Percentiles rank a stretch among this genome's conserved stretches.
phyloP scores from a whole-genome alignment of 805 yeast genomes.

The Candida koratica region DNA sequence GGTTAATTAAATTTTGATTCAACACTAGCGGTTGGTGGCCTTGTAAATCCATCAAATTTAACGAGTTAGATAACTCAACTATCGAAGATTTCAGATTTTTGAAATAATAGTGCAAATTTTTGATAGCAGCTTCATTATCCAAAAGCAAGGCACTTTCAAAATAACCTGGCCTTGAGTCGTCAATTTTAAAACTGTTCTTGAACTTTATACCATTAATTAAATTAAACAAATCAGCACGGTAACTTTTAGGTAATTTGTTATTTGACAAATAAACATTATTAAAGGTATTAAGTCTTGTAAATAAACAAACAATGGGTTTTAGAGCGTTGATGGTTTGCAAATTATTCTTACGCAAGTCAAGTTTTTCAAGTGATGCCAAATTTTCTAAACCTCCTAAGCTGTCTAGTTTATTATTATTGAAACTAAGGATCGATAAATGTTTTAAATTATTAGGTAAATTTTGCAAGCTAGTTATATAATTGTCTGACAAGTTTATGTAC shows the following conservation, averaged over 20 bases:
- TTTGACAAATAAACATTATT: conserved; percentile 39
- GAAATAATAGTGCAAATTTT: conserved; percentile 36
- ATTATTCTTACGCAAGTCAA: conserved; percentile 50
- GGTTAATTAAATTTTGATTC: conserved; percentile 14
- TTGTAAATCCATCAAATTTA: conserved; percentile 12
- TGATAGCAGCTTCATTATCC: conserved; percentile 46
- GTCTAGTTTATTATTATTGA: conserved; percentile 46
- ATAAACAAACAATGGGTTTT: conserved; percentile 35
- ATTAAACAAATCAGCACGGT: conserved; percentile 53
- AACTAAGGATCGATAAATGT: conserved; percentile 43
- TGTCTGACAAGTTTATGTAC: conserved; percentile 43
- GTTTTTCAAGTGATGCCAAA: conserved; percentile 41
- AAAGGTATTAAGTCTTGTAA: conserved; percentile 28
- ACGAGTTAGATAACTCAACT: conserved; percentile 7
- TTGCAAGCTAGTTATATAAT: conserved; percentile 32
- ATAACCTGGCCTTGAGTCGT: conserved; percentile 59
- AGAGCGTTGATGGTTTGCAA: conserved; percentile 31
- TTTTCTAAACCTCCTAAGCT: conserved; percentile 45
- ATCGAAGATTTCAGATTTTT: conserved; percentile 5
- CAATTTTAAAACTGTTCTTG: conserved; percentile 46
- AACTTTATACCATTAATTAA: conserved; percentile 51
- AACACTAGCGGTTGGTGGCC: conserved; percentile 10
- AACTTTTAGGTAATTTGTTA: conserved; percentile 44
- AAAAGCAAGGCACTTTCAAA: conserved; percentile 54
- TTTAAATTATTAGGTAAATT: conserved; percentile 33